Conservation (phyloP, 345 rosid genomes). For the Acer negundo region DNA sequence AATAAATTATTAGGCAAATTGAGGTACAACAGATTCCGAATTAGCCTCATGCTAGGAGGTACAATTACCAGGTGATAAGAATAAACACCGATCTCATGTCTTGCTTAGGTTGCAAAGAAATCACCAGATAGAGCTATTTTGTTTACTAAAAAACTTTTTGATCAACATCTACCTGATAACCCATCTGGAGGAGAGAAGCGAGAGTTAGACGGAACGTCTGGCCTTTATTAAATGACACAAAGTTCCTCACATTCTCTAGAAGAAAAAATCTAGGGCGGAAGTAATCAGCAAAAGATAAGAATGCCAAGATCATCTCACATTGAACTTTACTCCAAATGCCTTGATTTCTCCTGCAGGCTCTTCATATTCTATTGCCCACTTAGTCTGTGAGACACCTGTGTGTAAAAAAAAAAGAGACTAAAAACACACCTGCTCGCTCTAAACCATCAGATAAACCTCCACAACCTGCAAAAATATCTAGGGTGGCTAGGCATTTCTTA, state of each 20-base stretch:
- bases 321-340: no score
- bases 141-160: background rate
- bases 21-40: no score
- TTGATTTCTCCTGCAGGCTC: slow-evolving; percentile 68
- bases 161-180: slow-evolving; percentile 47
- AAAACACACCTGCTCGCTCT: slow-evolving; percentile 39
- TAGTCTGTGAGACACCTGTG: slow-evolving; percentile 68
- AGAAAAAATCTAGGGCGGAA: slow-evolving; percentile 64
- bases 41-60: background rate
- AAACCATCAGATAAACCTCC: slow-evolving; percentile 76
- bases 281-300: slow-evolving; percentile 74
- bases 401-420: background rate
- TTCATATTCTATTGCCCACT: slow-evolving; percentile 91
- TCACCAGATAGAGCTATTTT: background rate
- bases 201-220: slow-evolving; percentile 70
- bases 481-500: slow-evolving; percentile 24
- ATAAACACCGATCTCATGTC: no score
- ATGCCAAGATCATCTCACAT: slow-evolving; percentile 12
- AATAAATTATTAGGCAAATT: no score
- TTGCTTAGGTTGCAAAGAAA: background rate
- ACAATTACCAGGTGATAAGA: no score
- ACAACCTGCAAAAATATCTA: slow-evolving; percentile 63
- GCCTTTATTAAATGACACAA: slow-evolving; percentile 78
- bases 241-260: slow-evolving; percentile 81
- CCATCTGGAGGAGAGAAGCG: slow-evolving; percentile 62